A percentile compares a stretch with the other conserved stretches of the same genome.
Evolutionary conservation across 1,284 basidiomycete genomes (phyloP).

Genomic region (Ustilago tritici): DNA sequence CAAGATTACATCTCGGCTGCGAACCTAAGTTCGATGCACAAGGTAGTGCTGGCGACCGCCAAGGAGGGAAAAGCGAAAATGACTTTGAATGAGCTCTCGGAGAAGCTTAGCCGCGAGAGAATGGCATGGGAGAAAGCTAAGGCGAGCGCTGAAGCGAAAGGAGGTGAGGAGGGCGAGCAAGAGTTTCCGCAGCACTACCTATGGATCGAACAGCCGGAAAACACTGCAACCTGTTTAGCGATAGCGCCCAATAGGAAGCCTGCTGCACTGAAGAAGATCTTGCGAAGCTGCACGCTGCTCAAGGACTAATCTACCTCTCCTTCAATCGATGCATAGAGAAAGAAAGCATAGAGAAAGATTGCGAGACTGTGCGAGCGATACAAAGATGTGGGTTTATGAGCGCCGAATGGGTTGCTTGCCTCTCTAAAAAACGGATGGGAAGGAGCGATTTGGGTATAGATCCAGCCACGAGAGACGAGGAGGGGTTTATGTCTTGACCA

Average conservation of each 20-base stretch:
- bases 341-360: too few species aligned
- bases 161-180: slow-evolving; percentile 15
- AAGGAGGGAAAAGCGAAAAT: slow-evolving; percentile 30
- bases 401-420: background rate
- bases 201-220: slow-evolving; percentile 75
- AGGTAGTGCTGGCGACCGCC: slow-evolving; percentile 65
- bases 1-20: slow-evolving; percentile 41
- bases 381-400: slow-evolving; percentile 24
- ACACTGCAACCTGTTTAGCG: slow-evolving; percentile 74
- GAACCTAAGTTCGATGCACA: slow-evolving; percentile 63
- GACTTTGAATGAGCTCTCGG: slow-evolving; percentile 62
- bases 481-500: slow-evolving; percentile 44
- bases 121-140: slow-evolving; percentile 20
- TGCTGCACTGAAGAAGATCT: slow-evolving; percentile 70
- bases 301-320: slow-evolving; percentile 31
- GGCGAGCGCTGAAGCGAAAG: background rate
- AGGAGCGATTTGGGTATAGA: slow-evolving; percentile 6
- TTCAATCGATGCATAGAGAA: background rate
- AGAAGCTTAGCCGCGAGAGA: slow-evolving; percentile 59
- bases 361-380: background rate
- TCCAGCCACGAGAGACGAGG: background rate
- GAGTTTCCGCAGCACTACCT: slow-evolving; percentile 71
- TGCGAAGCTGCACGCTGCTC: slow-evolving; percentile 72
- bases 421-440: background rate
- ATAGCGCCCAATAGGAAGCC: slow-evolving; percentile 74